Percentiles rank a stretch among this genome's conserved stretches.
Conservation (phyloP, 495 filamentous ascomycete genomes). For the Pseudotulostoma volvatum region DNA sequence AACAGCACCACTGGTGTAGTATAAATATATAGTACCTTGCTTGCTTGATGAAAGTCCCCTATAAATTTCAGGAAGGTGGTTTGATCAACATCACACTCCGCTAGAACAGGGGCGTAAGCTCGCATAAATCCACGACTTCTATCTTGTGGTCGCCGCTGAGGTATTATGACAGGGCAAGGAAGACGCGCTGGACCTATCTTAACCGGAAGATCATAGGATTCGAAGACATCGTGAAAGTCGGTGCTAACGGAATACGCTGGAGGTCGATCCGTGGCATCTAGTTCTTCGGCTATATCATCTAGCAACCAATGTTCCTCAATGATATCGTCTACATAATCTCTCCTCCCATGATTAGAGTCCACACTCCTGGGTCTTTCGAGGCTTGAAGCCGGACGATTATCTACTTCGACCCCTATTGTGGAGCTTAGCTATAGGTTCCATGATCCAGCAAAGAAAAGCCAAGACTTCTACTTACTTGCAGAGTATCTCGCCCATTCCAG, state of each 20-base stretch:
- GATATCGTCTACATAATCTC: neutral
- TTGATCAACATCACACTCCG: conserved; percentile 34
- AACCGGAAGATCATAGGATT: neutral
- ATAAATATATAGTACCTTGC: too few relatives aligned
- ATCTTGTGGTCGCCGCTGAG: conserved; percentile 18
- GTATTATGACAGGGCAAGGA: conserved; percentile 19
- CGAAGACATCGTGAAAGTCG: neutral
- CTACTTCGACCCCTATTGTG: too few relatives aligned
- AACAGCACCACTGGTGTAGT: too few relatives aligned
- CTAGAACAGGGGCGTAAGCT: conserved; percentile 36
- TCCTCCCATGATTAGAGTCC: neutral
- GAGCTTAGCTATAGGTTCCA: too few relatives aligned
- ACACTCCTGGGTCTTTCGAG: too few relatives aligned
- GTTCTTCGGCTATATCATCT: neutral
- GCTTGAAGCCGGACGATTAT: too few relatives aligned
- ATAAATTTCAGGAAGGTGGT: conserved; percentile 39
- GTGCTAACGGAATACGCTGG: neutral
- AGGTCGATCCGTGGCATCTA: neutral
- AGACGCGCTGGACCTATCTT: conserved; percentile 1
- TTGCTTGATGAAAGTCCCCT: conserved; percentile 17
- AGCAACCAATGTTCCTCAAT: neutral
- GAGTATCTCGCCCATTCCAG: neutral
- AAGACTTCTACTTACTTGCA: neutral
- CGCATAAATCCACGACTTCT: conserved; percentile 17
- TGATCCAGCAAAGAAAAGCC: too few relatives aligned